phyloP scores from a whole-genome alignment of 176 grass and related monocot genomes.

The Oryza brachyantha region DNA sequence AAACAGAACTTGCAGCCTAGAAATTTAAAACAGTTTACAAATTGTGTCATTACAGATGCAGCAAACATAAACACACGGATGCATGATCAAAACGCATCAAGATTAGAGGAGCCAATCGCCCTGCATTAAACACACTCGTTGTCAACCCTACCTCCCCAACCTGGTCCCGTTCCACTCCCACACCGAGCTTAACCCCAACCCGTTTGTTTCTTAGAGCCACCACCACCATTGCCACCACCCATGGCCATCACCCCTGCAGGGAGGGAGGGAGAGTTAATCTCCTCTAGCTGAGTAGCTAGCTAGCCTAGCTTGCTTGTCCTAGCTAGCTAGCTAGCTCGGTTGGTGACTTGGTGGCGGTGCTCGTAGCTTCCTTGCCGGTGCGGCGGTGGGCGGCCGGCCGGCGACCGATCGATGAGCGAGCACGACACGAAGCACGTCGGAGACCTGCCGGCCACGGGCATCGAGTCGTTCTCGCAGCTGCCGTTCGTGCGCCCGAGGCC shows the following conservation, averaged over 20 bases:
- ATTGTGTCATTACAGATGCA: not conserved
- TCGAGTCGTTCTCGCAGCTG: conserved; percentile 87
- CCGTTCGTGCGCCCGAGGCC: conserved; percentile 57
- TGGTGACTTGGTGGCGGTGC: no score
- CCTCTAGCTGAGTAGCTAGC: not conserved
- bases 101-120: not conserved
- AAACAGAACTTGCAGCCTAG: no score
- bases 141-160: conserved; percentile 36
- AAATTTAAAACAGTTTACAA: no score
- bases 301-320: conserved; percentile 22
- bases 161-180: conserved; percentile 35
- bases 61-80: not conserved
- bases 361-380: not conserved
- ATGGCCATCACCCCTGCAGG: not conserved
- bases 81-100: not conserved
- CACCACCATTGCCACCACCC: not conserved
- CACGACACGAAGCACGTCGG: conserved; percentile 39
- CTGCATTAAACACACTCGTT: conserved; percentile 13
- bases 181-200: conserved; percentile 34
- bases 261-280: not conserved
- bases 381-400: not conserved
- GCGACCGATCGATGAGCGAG: conserved; percentile 93
- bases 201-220: not conserved
- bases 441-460: conserved; percentile 31
- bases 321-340: no score